A percentile compares a stretch with the other conserved stretches of the same genome.
Evolutionary conservation across 2,329 filamentous ascomycete genomes (phyloP).

Genomic region (Ophiostoma angusticollis): DNA sequence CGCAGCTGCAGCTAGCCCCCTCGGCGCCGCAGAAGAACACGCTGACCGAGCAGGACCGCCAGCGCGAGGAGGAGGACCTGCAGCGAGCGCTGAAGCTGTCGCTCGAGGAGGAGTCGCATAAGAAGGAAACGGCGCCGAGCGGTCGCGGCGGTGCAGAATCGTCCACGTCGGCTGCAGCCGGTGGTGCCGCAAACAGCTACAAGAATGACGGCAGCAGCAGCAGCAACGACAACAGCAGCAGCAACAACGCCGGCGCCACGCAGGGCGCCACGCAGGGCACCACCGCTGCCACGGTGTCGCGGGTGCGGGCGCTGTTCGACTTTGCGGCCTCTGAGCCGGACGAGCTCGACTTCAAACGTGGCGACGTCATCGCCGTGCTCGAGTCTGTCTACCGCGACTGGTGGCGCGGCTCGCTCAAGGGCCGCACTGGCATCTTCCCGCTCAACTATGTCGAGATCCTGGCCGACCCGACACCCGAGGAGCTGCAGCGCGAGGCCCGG

Average conservation of each 20-base stretch:
- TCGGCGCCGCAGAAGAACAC: constrained; percentile 88
- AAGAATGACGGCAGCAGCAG: constrained; percentile 29
- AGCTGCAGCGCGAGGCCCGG: constrained; percentile 87
- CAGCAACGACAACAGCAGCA: neutral
- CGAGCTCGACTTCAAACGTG: constrained; percentile 91
- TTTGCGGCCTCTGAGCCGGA: constrained; percentile 89
- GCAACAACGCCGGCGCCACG: neutral
- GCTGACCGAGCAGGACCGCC: constrained; percentile 78
- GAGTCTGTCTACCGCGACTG: constrained; percentile 99
- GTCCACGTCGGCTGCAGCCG: neutral
- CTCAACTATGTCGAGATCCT: constrained; percentile 98
- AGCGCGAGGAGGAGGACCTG: constrained; percentile 93
- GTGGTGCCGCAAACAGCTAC: no score
- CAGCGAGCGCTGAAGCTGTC: constrained; percentile 92
- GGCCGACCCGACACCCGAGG: constrained; percentile 84
- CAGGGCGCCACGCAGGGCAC: constrained; percentile 52
- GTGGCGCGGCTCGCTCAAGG: constrained; percentile 93
- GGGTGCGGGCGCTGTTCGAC: constrained; percentile 86
- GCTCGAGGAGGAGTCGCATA: constrained; percentile 69
- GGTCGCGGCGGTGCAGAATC: constrained; percentile 17
- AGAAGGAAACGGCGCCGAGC: constrained; percentile 31
- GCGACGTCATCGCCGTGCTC: constrained; percentile 91
- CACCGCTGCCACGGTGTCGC: constrained; percentile 88
- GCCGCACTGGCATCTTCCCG: constrained; percentile 94
- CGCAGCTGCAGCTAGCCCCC: constrained; percentile 67